These are phyloP conservation scores for Stemphylium beticola DNA, from an alignment of 2,329 filamentous ascomycete species.

Conservation along the genomic window DNA sequence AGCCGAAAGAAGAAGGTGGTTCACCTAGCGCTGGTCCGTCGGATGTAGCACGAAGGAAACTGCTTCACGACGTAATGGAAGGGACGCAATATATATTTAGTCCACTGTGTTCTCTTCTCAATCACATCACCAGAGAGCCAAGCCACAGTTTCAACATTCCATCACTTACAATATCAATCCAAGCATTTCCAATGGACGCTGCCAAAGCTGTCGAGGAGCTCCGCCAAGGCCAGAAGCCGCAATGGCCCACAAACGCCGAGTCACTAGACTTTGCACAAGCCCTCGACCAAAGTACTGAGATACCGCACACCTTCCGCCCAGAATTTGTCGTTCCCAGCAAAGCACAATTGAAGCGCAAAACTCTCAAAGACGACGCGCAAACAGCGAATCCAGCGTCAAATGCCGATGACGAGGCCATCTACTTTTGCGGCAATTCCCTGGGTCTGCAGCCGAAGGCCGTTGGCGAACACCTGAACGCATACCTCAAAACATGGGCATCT, in stretches of 20 bases:
- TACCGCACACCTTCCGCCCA: conserved; percentile 56
- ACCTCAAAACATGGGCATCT: conserved; percentile 81
- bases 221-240: conserved; percentile 38
- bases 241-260: conserved; percentile 33
- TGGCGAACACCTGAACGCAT: conserved; percentile 69
- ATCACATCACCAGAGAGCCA: conserved; percentile 1
- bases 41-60: conserved; percentile 9
- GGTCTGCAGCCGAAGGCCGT: conserved; percentile 79
- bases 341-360: conserved; percentile 70
- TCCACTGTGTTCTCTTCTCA: not conserved
- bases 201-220: conserved; percentile 32
- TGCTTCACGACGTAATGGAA: conserved; percentile 18
- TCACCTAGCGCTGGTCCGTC: conserved; percentile 8
- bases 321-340: conserved; percentile 81
- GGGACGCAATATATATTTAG: conserved; percentile 13
- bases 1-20: conserved; percentile 27
- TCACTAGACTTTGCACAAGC: conserved; percentile 34
- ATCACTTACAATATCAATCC: not conserved
- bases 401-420: conserved; percentile 63
- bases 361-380: conserved; percentile 45
- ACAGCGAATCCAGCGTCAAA: conserved; percentile 37
- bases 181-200: conserved; percentile 30
- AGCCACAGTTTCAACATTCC: not conserved
- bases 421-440: conserved; percentile 89
- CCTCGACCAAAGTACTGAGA: conserved; percentile 40